phyloP scores from a whole-genome alignment of 352 stramenopile species.

The Pythium apleroticum region DNA sequence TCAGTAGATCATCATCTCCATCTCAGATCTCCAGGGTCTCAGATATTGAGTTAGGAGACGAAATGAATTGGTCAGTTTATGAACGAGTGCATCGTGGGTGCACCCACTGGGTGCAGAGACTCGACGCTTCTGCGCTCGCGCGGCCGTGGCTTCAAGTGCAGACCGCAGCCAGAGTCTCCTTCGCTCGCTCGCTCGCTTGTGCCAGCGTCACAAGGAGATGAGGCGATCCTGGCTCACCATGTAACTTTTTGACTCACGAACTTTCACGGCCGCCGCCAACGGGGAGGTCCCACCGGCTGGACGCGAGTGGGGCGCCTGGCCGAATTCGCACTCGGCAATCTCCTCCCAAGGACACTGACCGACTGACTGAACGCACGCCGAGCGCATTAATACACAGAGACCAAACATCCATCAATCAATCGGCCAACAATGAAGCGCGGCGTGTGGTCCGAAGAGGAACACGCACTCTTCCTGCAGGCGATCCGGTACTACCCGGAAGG shows the following conservation, averaged over 20 bases:
- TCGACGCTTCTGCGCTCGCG: neutral
- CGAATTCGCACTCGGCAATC: neutral
- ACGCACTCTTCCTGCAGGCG: slow-evolving; percentile 34
- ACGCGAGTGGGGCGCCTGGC: neutral
- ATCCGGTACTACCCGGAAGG: slow-evolving; percentile 37
- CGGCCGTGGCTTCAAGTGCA: slow-evolving; percentile 2
- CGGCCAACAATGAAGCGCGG: slow-evolving; percentile 21
- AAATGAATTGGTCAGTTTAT: slow-evolving; percentile 23
- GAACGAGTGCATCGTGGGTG: slow-evolving; percentile 16
- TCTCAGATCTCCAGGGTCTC: too few relatives aligned
- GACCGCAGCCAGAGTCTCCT: neutral
- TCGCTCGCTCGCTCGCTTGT: too few relatives aligned
- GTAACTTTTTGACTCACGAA: neutral
- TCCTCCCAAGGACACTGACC: neutral
- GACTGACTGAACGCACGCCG: neutral
- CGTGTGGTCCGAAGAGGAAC: slow-evolving; percentile 37
- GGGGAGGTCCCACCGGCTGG: neutral
- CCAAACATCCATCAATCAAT: neutral
- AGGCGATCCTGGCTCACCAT: slow-evolving; percentile 1
- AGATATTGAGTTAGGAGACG: slow-evolving; percentile 1
- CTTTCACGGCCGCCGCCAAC: too few relatives aligned
- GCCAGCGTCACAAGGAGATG: slow-evolving; percentile 5
- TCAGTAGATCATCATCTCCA: neutral
- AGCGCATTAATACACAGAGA: too few relatives aligned
- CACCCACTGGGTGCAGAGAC: slow-evolving; percentile 4